These are phyloP conservation scores for Phyllosticta citribraziliensis DNA, from an alignment of 2,329 filamentous ascomycete genomes.

Conservation along the genomic window DNA sequence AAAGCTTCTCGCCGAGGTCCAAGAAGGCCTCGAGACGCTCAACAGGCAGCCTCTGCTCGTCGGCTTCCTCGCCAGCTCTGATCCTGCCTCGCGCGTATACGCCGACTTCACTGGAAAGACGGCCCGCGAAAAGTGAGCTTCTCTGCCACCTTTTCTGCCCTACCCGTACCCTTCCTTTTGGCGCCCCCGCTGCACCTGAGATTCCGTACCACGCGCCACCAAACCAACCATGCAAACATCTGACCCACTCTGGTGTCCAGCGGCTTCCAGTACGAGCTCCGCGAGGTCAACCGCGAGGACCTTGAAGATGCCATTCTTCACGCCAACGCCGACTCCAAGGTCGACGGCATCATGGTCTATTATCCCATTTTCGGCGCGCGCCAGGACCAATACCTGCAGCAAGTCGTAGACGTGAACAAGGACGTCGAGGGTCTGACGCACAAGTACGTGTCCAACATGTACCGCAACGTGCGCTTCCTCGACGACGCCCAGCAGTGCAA, in stretches of 20 bases:
- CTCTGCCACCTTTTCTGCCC: not conserved
- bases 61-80: slow-evolving; percentile 84
- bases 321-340: slow-evolving; percentile 66
- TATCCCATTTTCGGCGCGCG: slow-evolving; percentile 91
- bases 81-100: slow-evolving; percentile 86
- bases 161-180: not conserved
- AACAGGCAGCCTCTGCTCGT: slow-evolving; percentile 68
- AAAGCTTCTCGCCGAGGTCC: slow-evolving; percentile 66
- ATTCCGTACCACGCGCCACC: not conserved
- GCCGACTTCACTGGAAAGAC: slow-evolving; percentile 97
- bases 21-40: slow-evolving; percentile 62
- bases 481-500: slow-evolving; percentile 75
- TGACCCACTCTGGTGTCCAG: slow-evolving; percentile 23
- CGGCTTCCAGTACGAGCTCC: slow-evolving; percentile 83
- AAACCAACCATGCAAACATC: not conserved
- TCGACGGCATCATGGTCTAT: slow-evolving; percentile 94
- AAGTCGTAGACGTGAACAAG: slow-evolving; percentile 80
- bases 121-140: slow-evolving; percentile 81
- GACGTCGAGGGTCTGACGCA: slow-evolving; percentile 94
- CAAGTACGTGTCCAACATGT: slow-evolving; percentile 98
- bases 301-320: slow-evolving; percentile 81
- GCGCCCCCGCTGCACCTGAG: not conserved
- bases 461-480: slow-evolving; percentile 92
- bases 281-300: slow-evolving; percentile 71
- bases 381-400: slow-evolving; percentile 92